Base-by-base conservation (phyloP, 2,329 filamentous ascomycete genomes). In the Phialocephala subalpina region DNA sequence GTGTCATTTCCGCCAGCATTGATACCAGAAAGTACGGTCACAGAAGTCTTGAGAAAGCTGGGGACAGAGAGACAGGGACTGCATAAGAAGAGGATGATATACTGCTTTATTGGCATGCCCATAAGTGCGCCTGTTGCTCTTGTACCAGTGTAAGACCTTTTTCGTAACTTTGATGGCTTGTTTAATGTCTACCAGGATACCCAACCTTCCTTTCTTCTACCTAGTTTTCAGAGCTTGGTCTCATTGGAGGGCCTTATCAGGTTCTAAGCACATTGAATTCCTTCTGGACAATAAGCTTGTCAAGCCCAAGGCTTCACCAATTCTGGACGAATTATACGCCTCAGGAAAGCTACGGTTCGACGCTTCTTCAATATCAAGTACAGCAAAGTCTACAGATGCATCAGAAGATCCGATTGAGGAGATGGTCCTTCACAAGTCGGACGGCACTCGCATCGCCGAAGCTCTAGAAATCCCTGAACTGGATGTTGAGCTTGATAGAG, bases 131-230 rank as follows among this genome's bases (percentile, higher is more conserved):
- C 96, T 0, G 88, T 98, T 78, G 94, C 89, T 3, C 80, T 97
- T 56, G 82, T 99, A 52, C 96, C 96, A 55, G 77, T 98, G 93
- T 97, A 86, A 80, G 92, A 82, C 56, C 58, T 9, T 9, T 27
- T 4, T 25, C 1, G 16, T 25, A 18, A 5, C 11, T 18, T 14
- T 29, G 16, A n/a, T n/a, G 38, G 16, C 49, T 64, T 61, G 67
- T 45, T 40, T 12, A 56, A 22, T 49, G 36, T 67, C 25, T 35
- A n/a, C 14, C 71, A 97, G 93, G 68, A 86, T 97, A 69, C 94
- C 95, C 40, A 97, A 99, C 77, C 83, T 99, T 14, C 96, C 96
- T 20, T 98, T 98, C 83, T 98, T 98, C 83, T 99, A 98, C 78
- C 86, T 98, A 47, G 88, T 87, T 20, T 99, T 97, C 81, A 87